Base-by-base conservation (phyloP, 768 basidiomycete species). In the Suillus bovinus region DNA sequence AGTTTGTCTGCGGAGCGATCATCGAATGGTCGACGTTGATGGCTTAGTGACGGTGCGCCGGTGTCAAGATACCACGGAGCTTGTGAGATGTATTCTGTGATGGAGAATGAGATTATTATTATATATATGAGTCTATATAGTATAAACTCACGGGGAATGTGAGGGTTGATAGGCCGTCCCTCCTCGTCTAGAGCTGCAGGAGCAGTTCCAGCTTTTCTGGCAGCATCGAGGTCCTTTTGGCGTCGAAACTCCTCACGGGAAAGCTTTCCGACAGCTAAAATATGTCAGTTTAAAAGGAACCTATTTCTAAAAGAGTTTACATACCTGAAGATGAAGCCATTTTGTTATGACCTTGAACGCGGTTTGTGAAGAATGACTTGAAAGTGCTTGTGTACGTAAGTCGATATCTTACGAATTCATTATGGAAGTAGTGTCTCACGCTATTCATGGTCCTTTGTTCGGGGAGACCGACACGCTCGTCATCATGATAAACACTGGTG, bases 61-160 rank as follows among this genome's bases (percentile, higher is more conserved):
- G 91, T 94, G 76, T 98, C 93, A 67, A 96, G 85, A 76, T 99
- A 99, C 97, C 97, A 99, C 61, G 97, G 97, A 9, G 94, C 96
- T 76, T 96, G 94, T 8, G 96, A 94, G 73, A 99, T 99, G 74
- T 98, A 99, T 78, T 98, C 94, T 95, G 67, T 14, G 63, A 44
- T 58, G 17, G 13, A 49, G n/a, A 42, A 38, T 53, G 20, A 62
- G 56, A 54, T 33, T 62, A 59, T 33, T 62, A 59, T 66, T 58
- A 41, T 42, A 31, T 36, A 2, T 34, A 59, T 49, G 27, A 58
- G 14, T 52, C 1, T 20, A 49, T n/a, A 39, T 31, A 56, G 36
- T 5, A 52, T 22, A 44, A n/a, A 81, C 91, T 64, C 67, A 95
- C 95, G 94, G 72, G 97, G 97, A 79, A 99, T 99, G 76, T 99